These are phyloP conservation scores for Fagopyrum esculentum DNA, from an alignment of 148 eudicot genomes.

Conservation along the genomic window DNA sequence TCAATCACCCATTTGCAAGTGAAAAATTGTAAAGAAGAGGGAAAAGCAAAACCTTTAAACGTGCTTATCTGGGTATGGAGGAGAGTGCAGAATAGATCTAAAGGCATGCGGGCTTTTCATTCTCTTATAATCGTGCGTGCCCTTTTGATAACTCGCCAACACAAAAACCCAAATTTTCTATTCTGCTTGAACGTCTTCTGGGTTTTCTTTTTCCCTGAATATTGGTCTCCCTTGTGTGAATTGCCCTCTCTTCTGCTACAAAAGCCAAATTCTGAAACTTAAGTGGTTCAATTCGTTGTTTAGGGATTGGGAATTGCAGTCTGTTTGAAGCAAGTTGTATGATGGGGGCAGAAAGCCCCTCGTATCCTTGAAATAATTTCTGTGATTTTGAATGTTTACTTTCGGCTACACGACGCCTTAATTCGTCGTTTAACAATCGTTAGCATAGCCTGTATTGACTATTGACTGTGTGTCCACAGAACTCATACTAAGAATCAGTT, in stretches of 20 bases:
- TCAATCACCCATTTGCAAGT: constrained; percentile 7
- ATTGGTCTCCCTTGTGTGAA: background rate
- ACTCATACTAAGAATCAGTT: too few species aligned
- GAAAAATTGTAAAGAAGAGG: background rate
- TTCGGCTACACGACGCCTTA: too few species aligned
- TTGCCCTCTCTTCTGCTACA: constrained; percentile 3
- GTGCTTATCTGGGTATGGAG: constrained; percentile 8
- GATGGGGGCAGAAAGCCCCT: background rate
- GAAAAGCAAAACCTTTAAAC: background rate
- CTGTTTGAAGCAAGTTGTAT: background rate
- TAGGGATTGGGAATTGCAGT: background rate
- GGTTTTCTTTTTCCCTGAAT: background rate
- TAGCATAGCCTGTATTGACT: too few species aligned
- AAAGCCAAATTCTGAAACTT: background rate
- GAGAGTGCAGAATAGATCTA: background rate
- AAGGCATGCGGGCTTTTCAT: constrained; percentile 1
- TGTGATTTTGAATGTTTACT: background rate
- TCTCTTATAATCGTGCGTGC: background rate
- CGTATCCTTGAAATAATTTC: background rate
- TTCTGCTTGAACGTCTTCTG: background rate
- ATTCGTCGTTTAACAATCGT: too few species aligned
- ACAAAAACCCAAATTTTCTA: background rate
- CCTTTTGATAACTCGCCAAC: background rate
- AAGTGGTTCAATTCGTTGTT: background rate
- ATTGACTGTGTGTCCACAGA: too few species aligned